Evolutionary conservation across 2,329 filamentous ascomycete genomes (phyloP).

Genomic region (Fusarium protoensiforme): DNA sequence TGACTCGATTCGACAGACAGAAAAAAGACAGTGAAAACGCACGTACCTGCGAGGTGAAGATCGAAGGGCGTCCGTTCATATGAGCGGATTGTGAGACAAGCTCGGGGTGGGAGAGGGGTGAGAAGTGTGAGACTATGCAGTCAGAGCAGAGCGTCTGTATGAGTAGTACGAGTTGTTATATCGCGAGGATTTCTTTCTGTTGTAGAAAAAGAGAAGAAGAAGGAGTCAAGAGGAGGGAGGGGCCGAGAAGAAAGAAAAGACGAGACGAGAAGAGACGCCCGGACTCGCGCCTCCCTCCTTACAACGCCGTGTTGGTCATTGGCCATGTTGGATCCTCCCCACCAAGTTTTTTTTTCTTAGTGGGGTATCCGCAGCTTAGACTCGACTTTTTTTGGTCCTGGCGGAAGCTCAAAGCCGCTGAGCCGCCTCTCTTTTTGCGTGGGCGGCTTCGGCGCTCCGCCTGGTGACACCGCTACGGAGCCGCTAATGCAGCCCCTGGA

Average conservation of each 20-base stretch:
- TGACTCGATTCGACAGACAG: background rate
- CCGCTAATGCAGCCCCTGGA: constrained; percentile 24
- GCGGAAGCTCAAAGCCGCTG: constrained; percentile 25
- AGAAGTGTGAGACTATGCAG: constrained; percentile 30
- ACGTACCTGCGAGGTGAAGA: constrained; percentile 86
- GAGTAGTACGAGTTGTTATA: background rate
- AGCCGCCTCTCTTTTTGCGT: constrained; percentile 6
- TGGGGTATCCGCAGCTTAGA: constrained; percentile 11
- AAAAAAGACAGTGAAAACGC: constrained; percentile 21
- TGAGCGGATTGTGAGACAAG: constrained; percentile 67
- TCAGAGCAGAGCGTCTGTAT: constrained; percentile 2
- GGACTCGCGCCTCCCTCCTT: constrained; percentile 8
- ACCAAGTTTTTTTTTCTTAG: constrained; percentile 30
- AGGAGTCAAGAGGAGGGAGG: constrained; percentile 21
- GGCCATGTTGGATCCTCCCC: constrained; percentile 12
- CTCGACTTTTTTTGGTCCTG: constrained; percentile 11
- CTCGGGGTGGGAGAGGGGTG: constrained; percentile 41
- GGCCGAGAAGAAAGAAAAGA: constrained; percentile 26
- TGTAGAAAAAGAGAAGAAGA: constrained; percentile 23
- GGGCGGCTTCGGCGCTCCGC: constrained; percentile 27
- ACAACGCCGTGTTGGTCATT: constrained; percentile 43
- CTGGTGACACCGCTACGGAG: background rate
- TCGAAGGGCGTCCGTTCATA: constrained; percentile 87
- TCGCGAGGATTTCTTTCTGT: constrained; percentile 34
- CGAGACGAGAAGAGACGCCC: constrained; percentile 8